Conservation (phyloP, 345 rosid genomes). For the Erysimum cheiranthoides region DNA sequence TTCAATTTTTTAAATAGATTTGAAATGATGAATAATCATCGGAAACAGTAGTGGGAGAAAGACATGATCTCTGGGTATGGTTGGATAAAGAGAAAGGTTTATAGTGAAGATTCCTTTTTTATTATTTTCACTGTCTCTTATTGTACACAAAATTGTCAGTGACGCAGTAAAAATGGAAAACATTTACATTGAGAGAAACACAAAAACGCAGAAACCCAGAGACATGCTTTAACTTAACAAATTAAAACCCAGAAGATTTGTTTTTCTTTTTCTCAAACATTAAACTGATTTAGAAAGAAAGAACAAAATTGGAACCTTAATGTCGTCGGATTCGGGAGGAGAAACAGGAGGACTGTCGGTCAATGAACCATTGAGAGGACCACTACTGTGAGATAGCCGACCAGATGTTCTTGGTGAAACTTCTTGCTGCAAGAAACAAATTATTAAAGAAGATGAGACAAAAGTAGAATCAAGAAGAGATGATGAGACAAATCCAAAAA, state of each 20-base stretch:
- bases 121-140: slow-evolving; percentile 39
- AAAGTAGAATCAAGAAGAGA: slow-evolving; percentile 19
- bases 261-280: too few species aligned
- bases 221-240: slow-evolving; percentile 26
- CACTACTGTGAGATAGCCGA: slow-evolving; percentile 90
- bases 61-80: slow-evolving; percentile 44
- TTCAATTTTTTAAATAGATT: background rate
- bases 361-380: slow-evolving; percentile 79
- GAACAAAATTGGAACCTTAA: slow-evolving; percentile 58
- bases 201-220: slow-evolving; percentile 26
- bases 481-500: slow-evolving; percentile 29
- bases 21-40: slow-evolving; percentile 34
- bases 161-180: slow-evolving; percentile 28
- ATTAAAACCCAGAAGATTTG: slow-evolving; percentile 26
- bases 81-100: slow-evolving; percentile 63
- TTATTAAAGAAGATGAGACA: slow-evolving; percentile 32
- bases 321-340: slow-evolving; percentile 86
- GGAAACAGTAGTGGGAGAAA: slow-evolving; percentile 33
- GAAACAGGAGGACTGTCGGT: slow-evolving; percentile 99
- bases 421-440: slow-evolving; percentile 67
- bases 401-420: slow-evolving; percentile 91
- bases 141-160: slow-evolving; percentile 47
- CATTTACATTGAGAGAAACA: slow-evolving; percentile 32
- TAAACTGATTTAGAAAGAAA: background rate
- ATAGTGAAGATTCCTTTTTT: slow-evolving; percentile 37